Base-by-base conservation (phyloP, 2,329 filamentous ascomycete species). In the Paraconiothyrium sp. region DNA sequence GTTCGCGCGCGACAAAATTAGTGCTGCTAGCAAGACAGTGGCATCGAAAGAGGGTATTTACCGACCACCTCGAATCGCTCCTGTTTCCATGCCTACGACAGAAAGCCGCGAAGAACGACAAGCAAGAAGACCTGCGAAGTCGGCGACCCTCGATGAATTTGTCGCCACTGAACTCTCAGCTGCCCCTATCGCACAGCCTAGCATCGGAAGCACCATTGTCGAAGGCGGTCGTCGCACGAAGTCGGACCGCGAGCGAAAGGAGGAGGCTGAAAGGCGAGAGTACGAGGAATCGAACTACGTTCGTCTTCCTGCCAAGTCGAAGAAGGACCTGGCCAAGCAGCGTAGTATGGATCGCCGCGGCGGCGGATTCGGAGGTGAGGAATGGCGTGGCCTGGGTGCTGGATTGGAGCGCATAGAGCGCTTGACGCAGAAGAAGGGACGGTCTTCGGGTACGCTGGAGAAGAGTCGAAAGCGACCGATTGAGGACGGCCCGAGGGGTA, bases 251-350 rank as follows among this genome's bases (percentile, higher is more conserved):
- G 91, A 97, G 76, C 87, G 92, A 59, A 88, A 88, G 65, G 88
- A 88, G 44, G 94, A 98, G 77, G 86, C 86, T 1, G 94, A 97
- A 81, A 85, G 92, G 58, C 86, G 86, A 61, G 88, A 91, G 51
- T 99, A 97, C 81, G 95, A 99, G 83, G 95, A 99, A 81, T 86
- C 84, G 69, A 97, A 99, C 81, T 94, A 97, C 73, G 88, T 92
- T 16, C 92, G 95, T 69, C 83, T 99, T 71, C 93, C 94, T 13
- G 90, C 89, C 72, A 88, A 92, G 78, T 92, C 89, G 81, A 98
- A 97, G 85, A 97, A 97, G 82, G 93, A 97, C 5, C 82, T 84
- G 61, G 86, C 88, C 51, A 90, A 91, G 82, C 88, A 86, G 75
- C 82, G 82, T 34, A 82, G 77, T 3, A 79, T 76, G 47, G 78